Base-by-base conservation (phyloP, 179 eudicot species). In the Gypsophila paniculata region DNA sequence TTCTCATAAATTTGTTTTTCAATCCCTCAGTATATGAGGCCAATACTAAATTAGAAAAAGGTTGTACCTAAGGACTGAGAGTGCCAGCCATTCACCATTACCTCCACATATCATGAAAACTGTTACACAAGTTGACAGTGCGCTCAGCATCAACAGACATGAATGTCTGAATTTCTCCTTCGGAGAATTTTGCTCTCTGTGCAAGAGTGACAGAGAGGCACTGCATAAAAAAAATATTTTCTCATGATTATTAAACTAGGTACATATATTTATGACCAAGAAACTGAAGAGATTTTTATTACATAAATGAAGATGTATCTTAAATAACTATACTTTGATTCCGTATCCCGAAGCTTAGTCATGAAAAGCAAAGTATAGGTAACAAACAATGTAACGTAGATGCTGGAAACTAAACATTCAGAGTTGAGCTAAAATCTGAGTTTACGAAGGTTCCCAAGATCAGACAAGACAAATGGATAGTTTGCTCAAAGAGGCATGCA, bases 31-130 rank as follows among this genome's bases (percentile, higher is more conserved):
- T 36, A 25, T 23, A 32, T 18, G 25, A 49, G n/a, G 61, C 23
- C 44, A 36, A 34, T 5, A 60, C 3, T 23, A 58, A 26, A 59
- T 14, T 8, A 29, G 69, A 52, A 29, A 19, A 32, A 26, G 25
- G 68, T 25, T 22, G 22, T 22, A 46, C 51, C 72, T 39, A 44
- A 38, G 39, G 22, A 26, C 46, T 55, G 25, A 18, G 76, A 54
- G 26, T 21, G 48, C 34, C 65, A 17, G 38, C 46, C 18, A 51
- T 52, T 64, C 76, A 72, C 17, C 58, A 58, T 78, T 76, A 94
- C 99, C 99, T 94, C 99, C 99, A 94, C 86, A 87, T 82, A 71
- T 94, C 99, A 81, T 91, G 93, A 74, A 94, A 85, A 84, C 97
- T 89, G 83, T 85, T 94, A 61, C 91, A 85, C 84, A 94, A 67